Evolutionary conservation across 306 rosid genomes (phyloP).

Genomic region (Delonix regia): DNA sequence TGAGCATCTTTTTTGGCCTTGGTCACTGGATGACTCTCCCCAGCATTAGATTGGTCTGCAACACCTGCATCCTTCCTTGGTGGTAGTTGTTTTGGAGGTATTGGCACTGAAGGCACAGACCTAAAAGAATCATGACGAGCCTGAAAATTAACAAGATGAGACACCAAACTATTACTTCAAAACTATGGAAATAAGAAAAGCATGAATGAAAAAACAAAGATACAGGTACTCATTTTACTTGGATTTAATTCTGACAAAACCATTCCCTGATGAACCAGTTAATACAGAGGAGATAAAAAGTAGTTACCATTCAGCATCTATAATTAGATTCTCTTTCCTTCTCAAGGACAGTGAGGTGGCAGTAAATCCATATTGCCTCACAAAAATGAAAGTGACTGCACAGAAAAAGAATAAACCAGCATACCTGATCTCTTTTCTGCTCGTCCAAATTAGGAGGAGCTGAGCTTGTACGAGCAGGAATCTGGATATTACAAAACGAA

Average conservation of each 20-base stretch:
- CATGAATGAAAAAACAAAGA: constrained; percentile 1
- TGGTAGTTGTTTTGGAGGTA: constrained; percentile 74
- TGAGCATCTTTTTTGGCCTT: constrained; percentile 66
- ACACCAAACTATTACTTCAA: constrained; percentile 21
- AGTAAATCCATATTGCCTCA: constrained; percentile 10
- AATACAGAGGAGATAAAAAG: not conserved
- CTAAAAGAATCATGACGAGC: constrained; percentile 63
- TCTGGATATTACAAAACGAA: constrained; percentile 52
- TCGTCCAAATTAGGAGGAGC: constrained; percentile 98
- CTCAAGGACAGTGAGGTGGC: not conserved
- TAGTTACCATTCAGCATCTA: not conserved
- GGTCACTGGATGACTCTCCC: constrained; percentile 51
- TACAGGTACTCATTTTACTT: not conserved
- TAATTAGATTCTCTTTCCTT: not conserved
- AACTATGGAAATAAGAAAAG: not conserved
- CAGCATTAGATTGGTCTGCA: constrained; percentile 50
- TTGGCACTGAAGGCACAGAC: constrained; percentile 60
- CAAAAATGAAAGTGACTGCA: constrained; percentile 15
- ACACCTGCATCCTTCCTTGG: constrained; percentile 66
- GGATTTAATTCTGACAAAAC: constrained; percentile 18
- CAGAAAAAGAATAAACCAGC: not conserved
- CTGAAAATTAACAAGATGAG: constrained; percentile 51
- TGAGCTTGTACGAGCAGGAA: constrained; percentile 95
- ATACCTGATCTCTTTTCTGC: constrained; percentile 87
- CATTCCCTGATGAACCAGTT: not conserved